Percentiles rank a stretch among this genome's conserved stretches.
These are phyloP conservation scores for Diaporthe australafricana DNA, from an alignment of 2,329 filamentous ascomycete species.

Conservation along the genomic window DNA sequence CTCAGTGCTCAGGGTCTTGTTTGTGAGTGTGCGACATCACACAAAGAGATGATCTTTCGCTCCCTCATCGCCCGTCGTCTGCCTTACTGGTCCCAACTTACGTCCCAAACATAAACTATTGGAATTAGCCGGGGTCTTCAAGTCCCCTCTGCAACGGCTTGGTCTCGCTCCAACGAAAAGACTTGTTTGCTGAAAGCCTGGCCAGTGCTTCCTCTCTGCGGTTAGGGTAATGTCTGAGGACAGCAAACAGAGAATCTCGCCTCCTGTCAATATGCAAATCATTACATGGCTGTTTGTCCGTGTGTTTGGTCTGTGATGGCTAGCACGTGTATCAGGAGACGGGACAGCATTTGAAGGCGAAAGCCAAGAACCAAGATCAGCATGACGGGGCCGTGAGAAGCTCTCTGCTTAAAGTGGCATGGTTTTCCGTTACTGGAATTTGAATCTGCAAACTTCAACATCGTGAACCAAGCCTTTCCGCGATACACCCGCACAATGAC, in stretches of 20 bases:
- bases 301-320: neutral
- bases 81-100: neutral
- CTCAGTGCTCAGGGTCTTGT: neutral
- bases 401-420: neutral
- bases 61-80: neutral
- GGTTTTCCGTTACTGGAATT: neutral
- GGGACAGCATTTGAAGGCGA: neutral
- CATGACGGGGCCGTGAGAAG: neutral
- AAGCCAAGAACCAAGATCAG: neutral
- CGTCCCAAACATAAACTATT: neutral
- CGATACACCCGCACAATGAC: neutral
- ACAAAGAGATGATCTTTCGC: neutral
- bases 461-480: too few species aligned
- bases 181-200: neutral
- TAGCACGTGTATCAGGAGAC: conserved; percentile 2
- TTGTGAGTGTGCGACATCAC: neutral
- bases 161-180: neutral
- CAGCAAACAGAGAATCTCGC: neutral
- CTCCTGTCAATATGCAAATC: neutral
- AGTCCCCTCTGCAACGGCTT: neutral
- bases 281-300: neutral
- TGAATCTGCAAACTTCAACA: neutral
- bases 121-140: neutral
- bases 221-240: neutral
- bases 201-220: neutral